Evolutionary conservation across 768 basidiomycete genomes (phyloP).

Genomic region (Tephrocybe sp.): DNA sequence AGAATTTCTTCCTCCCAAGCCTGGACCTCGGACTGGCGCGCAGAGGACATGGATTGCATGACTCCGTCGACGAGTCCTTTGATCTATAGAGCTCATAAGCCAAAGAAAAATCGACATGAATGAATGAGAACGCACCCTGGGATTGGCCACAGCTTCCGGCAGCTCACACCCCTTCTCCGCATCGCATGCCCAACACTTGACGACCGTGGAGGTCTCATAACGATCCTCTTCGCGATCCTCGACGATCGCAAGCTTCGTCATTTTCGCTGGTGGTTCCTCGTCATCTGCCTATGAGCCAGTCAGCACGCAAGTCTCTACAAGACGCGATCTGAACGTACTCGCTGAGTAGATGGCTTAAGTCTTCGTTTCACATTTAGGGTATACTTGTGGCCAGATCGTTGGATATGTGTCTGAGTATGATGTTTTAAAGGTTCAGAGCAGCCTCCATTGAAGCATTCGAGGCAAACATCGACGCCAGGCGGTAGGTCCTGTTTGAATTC

Average conservation of each 20-base stretch:
- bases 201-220: constrained; percentile 62
- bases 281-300: constrained; percentile 55
- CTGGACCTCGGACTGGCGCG: constrained; percentile 91
- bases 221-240: constrained; percentile 90
- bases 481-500: constrained; percentile 56
- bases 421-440: constrained; percentile 64
- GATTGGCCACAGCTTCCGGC: constrained; percentile 33
- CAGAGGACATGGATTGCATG: constrained; percentile 82
- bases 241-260: constrained; percentile 84
- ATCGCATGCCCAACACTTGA: constrained; percentile 83
- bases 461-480: constrained; percentile 84
- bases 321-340: constrained; percentile 50
- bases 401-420: constrained; percentile 73
- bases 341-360: constrained; percentile 58
- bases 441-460: constrained; percentile 93
- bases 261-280: constrained; percentile 85
- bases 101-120: neutral
- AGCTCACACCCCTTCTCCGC: constrained; percentile 45
- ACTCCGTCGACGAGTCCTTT: constrained; percentile 62
- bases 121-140: constrained; percentile 28
- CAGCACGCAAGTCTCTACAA: neutral
- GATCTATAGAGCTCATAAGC: constrained; percentile 33
- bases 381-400: constrained; percentile 72
- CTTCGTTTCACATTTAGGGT: constrained; percentile 81
- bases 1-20: constrained; percentile 97